Evolutionary conservation across 2,329 filamentous ascomycete species (phyloP).

Genomic region (Colletotrichum sublineola): DNA sequence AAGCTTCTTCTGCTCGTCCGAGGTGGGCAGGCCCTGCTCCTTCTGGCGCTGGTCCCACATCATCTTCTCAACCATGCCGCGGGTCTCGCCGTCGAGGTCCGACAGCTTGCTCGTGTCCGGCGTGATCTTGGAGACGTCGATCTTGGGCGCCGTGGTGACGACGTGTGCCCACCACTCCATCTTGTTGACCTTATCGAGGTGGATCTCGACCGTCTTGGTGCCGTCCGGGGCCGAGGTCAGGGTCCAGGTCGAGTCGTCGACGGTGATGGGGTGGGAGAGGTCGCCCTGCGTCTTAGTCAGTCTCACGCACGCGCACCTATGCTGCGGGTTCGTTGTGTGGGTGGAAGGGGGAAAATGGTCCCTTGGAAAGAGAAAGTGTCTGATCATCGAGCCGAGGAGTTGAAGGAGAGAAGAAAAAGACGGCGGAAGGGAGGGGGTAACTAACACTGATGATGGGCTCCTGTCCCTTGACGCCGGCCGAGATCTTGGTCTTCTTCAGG

Average conservation of each 20-base stretch:
- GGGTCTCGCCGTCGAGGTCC: constrained; percentile 94
- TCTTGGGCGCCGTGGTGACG: constrained; percentile 85
- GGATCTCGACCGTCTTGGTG: constrained; percentile 77
- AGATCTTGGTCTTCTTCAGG: constrained; percentile 82
- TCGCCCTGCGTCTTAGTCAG: constrained; percentile 74
- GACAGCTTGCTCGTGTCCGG: constrained; percentile 93
- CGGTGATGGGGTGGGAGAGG: constrained; percentile 81
- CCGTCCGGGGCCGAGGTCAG: constrained; percentile 80
- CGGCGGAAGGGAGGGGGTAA: constrained; percentile 12
- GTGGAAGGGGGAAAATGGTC: no score
- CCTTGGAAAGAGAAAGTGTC: no score
- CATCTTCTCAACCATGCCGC: constrained; percentile 99
- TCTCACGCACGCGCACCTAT: no score
- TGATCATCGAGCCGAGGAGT: background rate
- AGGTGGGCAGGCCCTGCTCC: constrained; percentile 88
- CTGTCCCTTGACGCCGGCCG: constrained; percentile 89
- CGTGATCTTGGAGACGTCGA: constrained; percentile 95
- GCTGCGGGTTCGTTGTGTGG: no score
- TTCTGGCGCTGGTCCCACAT: constrained; percentile 99
- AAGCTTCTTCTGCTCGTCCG: constrained; percentile 94
- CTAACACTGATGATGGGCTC: constrained; percentile 84
- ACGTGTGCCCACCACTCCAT: constrained; percentile 99
- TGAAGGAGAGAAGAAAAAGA: background rate
- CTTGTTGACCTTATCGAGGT: constrained; percentile 96
- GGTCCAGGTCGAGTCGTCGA: constrained; percentile 96